phyloP scores from a whole-genome alignment of 1,139 yeast species.

The Suhomyces yuchorum region DNA sequence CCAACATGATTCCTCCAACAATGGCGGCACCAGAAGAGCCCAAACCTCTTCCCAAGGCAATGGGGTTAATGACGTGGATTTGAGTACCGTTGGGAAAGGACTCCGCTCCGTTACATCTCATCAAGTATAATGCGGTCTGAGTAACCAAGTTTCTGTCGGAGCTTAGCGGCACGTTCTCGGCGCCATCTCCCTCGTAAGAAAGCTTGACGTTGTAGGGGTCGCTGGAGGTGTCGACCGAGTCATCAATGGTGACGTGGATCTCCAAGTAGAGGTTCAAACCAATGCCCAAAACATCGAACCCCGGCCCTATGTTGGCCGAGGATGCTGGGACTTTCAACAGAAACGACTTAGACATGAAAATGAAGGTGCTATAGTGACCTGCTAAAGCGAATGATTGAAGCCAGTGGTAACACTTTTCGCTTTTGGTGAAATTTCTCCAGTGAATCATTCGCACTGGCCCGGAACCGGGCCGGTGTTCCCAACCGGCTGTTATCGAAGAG shows the following conservation, averaged over 20 bases:
- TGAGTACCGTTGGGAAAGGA: slow-evolving; percentile 84
- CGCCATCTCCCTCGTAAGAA: slow-evolving; percentile 75
- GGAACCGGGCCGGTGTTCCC: slow-evolving; percentile 1
- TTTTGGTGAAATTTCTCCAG: background rate
- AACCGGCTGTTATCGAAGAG: background rate
- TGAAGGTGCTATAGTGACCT: background rate
- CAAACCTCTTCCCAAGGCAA: slow-evolving; percentile 93
- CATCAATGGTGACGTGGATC: slow-evolving; percentile 65
- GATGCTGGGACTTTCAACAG: slow-evolving; percentile 88
- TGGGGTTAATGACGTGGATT: slow-evolving; percentile 81
- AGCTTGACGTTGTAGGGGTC: slow-evolving; percentile 74
- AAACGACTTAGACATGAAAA: slow-evolving; percentile 38
- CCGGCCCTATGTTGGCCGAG: slow-evolving; percentile 97
- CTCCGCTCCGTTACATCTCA: slow-evolving; percentile 75
- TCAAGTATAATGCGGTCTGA: slow-evolving; percentile 85
- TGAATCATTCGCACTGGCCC: background rate
- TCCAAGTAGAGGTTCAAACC: slow-evolving; percentile 77
- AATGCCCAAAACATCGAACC: slow-evolving; percentile 93
- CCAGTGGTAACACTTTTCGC: background rate
- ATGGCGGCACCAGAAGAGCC: slow-evolving; percentile 99
- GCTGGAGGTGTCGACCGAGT: slow-evolving; percentile 48
- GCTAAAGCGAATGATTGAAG: background rate
- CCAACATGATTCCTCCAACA: slow-evolving; percentile 94
- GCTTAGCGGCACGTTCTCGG: slow-evolving; percentile 71
- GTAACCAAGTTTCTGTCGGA: slow-evolving; percentile 85